phyloP scores from a whole-genome alignment of 2,329 filamentous ascomycete species.

The Microascus cirrosus region DNA sequence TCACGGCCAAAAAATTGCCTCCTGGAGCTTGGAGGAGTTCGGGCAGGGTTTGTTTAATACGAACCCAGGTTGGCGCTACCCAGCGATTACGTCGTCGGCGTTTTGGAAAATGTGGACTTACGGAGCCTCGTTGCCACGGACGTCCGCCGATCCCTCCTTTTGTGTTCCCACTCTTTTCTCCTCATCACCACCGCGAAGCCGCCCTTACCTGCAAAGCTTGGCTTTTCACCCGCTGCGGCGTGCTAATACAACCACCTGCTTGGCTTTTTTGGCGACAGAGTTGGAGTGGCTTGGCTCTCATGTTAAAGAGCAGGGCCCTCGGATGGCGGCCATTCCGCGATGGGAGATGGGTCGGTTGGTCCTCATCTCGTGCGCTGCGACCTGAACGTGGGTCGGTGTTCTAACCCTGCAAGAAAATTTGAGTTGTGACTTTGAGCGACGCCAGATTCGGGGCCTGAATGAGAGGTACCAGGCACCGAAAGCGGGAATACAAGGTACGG shows the following conservation, averaged over 20 bases:
- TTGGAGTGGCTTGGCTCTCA: too few species aligned
- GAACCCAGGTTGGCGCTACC: neutral
- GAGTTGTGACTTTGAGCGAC: neutral
- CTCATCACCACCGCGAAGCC: neutral
- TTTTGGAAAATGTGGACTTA: neutral
- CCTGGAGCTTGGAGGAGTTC: too few species aligned
- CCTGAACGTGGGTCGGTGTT: too few species aligned
- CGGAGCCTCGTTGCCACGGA: neutral
- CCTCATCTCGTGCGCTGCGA: too few species aligned
- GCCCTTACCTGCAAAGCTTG: neutral
- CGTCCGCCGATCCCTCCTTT: neutral
- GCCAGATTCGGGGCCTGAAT: neutral
- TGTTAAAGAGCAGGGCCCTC: too few species aligned
- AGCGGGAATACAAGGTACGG: neutral
- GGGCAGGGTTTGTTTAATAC: neutral
- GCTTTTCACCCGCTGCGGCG: neutral
- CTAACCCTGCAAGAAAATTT: neutral
- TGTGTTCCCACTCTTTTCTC: neutral
- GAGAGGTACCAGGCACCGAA: too few species aligned
- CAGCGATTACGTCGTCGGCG: neutral
- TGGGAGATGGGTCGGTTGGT: too few species aligned
- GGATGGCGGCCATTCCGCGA: too few species aligned
- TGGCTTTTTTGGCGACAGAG: too few species aligned
- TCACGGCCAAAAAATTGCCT: too few species aligned
- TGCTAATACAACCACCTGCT: neutral